Conservation (phyloP, 805 yeast species). For the Zygoascus tannicola region DNA sequence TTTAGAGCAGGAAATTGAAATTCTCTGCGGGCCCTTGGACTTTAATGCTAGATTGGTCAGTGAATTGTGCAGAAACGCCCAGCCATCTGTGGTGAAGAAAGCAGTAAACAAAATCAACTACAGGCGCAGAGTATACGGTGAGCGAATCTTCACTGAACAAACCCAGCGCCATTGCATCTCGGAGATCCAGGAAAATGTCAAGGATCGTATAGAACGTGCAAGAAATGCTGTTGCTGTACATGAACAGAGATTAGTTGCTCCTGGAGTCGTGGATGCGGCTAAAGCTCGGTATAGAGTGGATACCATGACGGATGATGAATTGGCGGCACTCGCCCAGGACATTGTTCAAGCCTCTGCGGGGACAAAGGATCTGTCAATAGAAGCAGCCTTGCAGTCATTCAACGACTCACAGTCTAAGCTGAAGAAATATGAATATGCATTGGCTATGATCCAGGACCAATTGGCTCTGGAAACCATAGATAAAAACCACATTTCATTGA, state of each 20-base stretch:
- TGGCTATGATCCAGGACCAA: not conserved
- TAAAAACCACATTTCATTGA: not conserved
- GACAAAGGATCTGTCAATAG: not conserved
- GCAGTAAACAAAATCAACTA: conserved; percentile 8
- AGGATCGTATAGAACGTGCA: not conserved
- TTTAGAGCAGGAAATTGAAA: conserved; percentile 7
- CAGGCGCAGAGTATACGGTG: conserved; percentile 3
- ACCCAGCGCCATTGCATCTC: conserved; percentile 3
- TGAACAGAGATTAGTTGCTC: conserved; percentile 2
- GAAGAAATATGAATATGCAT: not conserved
- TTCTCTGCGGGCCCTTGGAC: conserved; percentile 4
- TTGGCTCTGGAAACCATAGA: not conserved
- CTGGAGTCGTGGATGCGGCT: conserved; percentile 2
- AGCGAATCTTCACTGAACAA: conserved; percentile 10
- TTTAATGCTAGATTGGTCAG: not conserved
- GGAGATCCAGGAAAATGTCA: conserved; percentile 2
- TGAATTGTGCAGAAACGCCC: not conserved
- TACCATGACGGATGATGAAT: conserved; percentile 1
- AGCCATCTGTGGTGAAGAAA: not conserved
- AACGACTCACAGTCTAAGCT: not conserved
- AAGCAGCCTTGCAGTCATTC: not conserved
- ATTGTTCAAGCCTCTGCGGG: not conserved
- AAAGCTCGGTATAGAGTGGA: not conserved
- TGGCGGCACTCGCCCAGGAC: not conserved
- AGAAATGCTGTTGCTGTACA: not conserved